phyloP scores from a whole-genome alignment of 768 basidiomycete genomes.

The Flagelloscypha sp. region DNA sequence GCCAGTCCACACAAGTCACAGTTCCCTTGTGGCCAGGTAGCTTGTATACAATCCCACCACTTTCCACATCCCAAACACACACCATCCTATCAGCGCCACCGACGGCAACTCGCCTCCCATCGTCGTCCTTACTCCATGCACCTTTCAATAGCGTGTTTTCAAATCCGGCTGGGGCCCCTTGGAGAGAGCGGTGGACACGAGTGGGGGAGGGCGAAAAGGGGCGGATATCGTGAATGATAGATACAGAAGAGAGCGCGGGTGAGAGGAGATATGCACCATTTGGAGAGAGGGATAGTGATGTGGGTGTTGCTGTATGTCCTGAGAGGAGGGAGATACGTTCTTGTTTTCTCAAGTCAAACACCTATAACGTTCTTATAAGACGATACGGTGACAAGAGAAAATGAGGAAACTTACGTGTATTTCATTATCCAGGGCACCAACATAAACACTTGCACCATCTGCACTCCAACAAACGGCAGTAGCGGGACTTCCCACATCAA shows the following conservation, averaged over 20 bases:
- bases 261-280: slow-evolving; percentile 83
- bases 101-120: slow-evolving; percentile 73
- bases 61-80: slow-evolving; percentile 82
- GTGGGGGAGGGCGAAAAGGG: slow-evolving; percentile 86
- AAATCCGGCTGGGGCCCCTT: slow-evolving; percentile 90
- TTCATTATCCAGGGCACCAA: slow-evolving; percentile 93
- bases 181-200: slow-evolving; percentile 69
- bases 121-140: slow-evolving; percentile 84
- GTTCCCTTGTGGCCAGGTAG: slow-evolving; percentile 96
- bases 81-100: slow-evolving; percentile 88
- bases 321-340: slow-evolving; percentile 71
- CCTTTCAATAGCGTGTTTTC: slow-evolving; percentile 79
- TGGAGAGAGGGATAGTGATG: slow-evolving; percentile 87
- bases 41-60: slow-evolving; percentile 72
- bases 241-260: slow-evolving; percentile 83
- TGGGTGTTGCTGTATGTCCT: slow-evolving; percentile 90
- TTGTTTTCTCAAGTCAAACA: slow-evolving; percentile 84
- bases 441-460: slow-evolving; percentile 83
- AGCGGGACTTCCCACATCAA: slow-evolving; percentile 83
- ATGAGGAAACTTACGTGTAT: slow-evolving; percentile 63
- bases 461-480: slow-evolving; percentile 89
- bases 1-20: slow-evolving; percentile 92
- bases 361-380: slow-evolving; percentile 31
- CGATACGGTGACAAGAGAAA: slow-evolving; percentile 8
- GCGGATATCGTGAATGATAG: slow-evolving; percentile 85